Base-by-base conservation (phyloP, 2,329 filamentous ascomycete species). In the Trichoderma breve region DNA sequence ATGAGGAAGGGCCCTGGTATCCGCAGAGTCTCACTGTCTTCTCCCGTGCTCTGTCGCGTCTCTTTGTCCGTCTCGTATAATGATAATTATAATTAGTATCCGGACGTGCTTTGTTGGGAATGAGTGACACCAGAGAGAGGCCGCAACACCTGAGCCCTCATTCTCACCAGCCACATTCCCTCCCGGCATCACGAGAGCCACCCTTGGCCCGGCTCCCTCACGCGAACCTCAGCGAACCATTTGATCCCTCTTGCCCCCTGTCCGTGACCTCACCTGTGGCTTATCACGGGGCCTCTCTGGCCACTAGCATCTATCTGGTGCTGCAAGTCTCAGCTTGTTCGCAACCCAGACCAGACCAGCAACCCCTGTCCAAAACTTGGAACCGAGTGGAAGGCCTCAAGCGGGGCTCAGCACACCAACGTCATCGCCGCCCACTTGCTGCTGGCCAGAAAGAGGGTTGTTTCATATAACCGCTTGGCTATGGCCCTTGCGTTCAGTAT, bases 391-490 rank as follows among this genome's bases (percentile, higher is more conserved):
- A 68, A 55, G 51, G 70, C 43, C 61, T 65, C 60, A 70, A 70
- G 71, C 69, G 71, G 71, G 71, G 71, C 71, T 62, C 71, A 67
- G 71, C 61, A 73, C 68, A 63, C 43, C 47, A 73, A 71, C 71
- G 71, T 73, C 71, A 71, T 73, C 71, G 68, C 68, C 55, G 39
- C 55, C 55, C 55, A 32, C 55, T 58, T 30, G 15, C 28, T 43
- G 39, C 39, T 21, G 55, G 28, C 18, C 15, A 58, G 26, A 58
- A 67, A 53, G 53, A 43, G 28, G 55, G 28, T 51, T 51, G 57
- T 63, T 71, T 66, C 65, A 60, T 68, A 68, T 68, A 68, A 15
- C 64, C 71, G 66, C 11, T 66, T 30, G 34, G 32, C 28, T 39
- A 24, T 60, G 26, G 47, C 15, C 32, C 30, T 39, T 64, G 28